Conservation (phyloP, 2,329 filamentous ascomycete genomes). For the Neofusicoccum ribis region DNA sequence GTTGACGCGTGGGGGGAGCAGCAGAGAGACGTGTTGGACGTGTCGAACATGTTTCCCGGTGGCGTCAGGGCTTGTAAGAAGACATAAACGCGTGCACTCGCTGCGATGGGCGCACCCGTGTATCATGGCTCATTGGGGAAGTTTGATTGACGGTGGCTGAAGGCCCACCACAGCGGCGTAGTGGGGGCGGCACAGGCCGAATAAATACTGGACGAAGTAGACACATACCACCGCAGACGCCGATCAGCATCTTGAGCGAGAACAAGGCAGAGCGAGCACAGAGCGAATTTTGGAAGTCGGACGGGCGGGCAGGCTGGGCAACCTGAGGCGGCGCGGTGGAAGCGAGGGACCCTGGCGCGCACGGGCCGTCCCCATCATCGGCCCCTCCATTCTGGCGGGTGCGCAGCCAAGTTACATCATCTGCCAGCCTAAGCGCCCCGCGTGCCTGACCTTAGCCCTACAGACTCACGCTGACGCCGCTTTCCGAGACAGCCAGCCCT, state of each 20-base stretch:
- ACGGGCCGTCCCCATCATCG: background rate
- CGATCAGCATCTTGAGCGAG: constrained; percentile 65
- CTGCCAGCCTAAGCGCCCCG: background rate
- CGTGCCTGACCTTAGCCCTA: background rate
- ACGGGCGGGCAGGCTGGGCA: background rate
- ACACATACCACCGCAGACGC: constrained; percentile 68
- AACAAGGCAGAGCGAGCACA: background rate
- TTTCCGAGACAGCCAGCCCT: constrained; percentile 1
- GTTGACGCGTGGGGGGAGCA: background rate
- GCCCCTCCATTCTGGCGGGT: background rate
- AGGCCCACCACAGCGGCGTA: background rate
- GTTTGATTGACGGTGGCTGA: background rate
- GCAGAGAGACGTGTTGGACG: constrained; percentile 10
- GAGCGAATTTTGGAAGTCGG: background rate
- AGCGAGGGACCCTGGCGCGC: background rate
- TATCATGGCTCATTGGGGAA: background rate
- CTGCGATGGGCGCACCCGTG: background rate
- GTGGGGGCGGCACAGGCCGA: background rate
- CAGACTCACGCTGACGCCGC: background rate
- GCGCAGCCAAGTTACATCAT: constrained; percentile 14
- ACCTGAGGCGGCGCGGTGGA: constrained; percentile 21
- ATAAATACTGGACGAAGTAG: background rate
- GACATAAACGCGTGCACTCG: background rate
- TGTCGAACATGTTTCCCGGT: background rate
- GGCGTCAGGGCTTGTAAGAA: background rate